Conservation (phyloP, 2,329 filamentous ascomycete genomes). For the Dothideomycetes sp. region DNA sequence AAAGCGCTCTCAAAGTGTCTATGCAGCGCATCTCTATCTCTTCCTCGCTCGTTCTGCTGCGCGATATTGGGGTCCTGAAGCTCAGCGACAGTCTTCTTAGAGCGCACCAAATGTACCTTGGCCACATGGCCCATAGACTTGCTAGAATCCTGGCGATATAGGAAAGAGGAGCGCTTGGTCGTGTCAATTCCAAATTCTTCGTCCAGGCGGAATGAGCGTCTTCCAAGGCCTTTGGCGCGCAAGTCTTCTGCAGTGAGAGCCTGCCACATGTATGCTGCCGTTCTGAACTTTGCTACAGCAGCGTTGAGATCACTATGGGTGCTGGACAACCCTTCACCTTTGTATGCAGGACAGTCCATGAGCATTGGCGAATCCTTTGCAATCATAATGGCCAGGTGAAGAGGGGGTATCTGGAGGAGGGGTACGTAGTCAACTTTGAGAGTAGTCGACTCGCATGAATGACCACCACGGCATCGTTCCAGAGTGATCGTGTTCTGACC, state of each 20-base stretch:
- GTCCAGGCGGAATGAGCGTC: conserved; percentile 26
- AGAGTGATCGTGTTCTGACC: conserved; percentile 23
- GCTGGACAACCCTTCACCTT: conserved; percentile 21
- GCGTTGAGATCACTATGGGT: conserved; percentile 24
- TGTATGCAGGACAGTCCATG: conserved; percentile 25
- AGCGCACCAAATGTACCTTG: conserved; percentile 23
- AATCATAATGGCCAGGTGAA: conserved; percentile 28
- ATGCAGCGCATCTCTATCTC: conserved; percentile 16
- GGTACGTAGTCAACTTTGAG: conserved; percentile 24
- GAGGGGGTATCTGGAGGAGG: conserved; percentile 25
- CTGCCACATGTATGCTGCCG: conserved; percentile 30
- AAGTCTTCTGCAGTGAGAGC: conserved; percentile 28
- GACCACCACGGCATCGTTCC: conserved; percentile 17
- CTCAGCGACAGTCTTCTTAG: conserved; percentile 21
- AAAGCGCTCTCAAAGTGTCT: conserved; percentile 22
- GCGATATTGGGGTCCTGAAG: conserved; percentile 19
- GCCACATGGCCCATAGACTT: conserved; percentile 20
- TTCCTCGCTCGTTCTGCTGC: conserved; percentile 20
- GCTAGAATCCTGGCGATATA: conserved; percentile 7
- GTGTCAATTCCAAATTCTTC: conserved; percentile 25
- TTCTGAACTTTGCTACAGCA: conserved; percentile 26
- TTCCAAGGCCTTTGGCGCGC: conserved; percentile 21
- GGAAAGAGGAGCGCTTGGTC: conserved; percentile 10
- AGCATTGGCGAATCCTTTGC: conserved; percentile 25
- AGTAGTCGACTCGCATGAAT: conserved; percentile 8